Conservation (phyloP, 176 grass and related monocot species). For the Oryza meridionalis region DNA sequence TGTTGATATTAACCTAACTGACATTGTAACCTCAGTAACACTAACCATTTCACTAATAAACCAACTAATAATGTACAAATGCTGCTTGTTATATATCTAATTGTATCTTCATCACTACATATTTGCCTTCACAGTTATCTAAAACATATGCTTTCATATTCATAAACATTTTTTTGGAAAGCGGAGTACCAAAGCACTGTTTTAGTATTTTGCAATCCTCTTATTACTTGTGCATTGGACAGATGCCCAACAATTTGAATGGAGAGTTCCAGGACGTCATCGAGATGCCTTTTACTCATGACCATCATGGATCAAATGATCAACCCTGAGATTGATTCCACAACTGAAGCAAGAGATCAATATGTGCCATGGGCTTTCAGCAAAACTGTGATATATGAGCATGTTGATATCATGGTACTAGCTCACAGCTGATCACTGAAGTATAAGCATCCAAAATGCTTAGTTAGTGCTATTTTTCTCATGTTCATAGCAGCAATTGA, state of each 20-base stretch:
- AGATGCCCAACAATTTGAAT: constrained; percentile 64
- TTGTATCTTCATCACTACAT: background rate
- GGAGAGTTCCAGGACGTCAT: constrained; percentile 62
- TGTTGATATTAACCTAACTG: background rate
- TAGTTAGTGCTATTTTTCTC: background rate
- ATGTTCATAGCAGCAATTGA: background rate
- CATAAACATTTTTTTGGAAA: background rate
- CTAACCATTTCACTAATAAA: background rate
- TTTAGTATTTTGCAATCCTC: constrained; percentile 13
- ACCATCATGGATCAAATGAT: constrained; percentile 47
- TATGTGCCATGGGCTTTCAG: constrained; percentile 4
- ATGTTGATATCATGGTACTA: background rate
- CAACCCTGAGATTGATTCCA: constrained; percentile 21
- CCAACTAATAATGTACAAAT: background rate
- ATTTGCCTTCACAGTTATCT: background rate
- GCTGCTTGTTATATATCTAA: background rate
- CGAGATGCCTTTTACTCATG: constrained; percentile 50
- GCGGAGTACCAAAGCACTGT: background rate
- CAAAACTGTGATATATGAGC: constrained; percentile 2
- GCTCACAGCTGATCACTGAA: constrained; percentile 15
- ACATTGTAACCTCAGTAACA: background rate
- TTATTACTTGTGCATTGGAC: constrained; percentile 27
- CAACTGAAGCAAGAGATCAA: constrained; percentile 6
- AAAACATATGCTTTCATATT: background rate
- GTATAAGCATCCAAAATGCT: background rate